phyloP scores from a whole-genome alignment of 225 moss, liverwort and hornwort genomes.

The Pseudoscleropodium purum region DNA sequence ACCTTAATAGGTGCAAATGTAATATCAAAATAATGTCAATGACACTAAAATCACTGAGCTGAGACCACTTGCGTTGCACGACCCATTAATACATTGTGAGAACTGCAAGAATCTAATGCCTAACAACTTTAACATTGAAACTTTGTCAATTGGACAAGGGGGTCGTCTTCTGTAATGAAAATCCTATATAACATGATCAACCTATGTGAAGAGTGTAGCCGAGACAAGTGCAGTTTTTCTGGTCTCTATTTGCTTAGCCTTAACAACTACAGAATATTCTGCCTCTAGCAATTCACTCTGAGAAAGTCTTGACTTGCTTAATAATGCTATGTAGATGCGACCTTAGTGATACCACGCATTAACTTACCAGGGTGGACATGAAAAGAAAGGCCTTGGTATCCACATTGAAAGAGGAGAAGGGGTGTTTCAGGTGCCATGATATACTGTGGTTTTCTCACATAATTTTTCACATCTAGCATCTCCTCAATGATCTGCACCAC shows the following conservation, averaged over 20 bases:
- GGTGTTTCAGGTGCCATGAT: slow-evolving; percentile 81
- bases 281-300: background rate
- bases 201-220: background rate
- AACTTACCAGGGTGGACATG: slow-evolving; percentile 53
- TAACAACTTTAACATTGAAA: background rate
- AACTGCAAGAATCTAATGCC: background rate
- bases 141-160: background rate
- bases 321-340: background rate
- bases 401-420: slow-evolving; percentile 64
- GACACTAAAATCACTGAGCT: background rate
- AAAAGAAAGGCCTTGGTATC: slow-evolving; percentile 74
- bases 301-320: background rate
- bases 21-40: too few species aligned
- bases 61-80: background rate
- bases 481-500: slow-evolving; percentile 65
- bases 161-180: background rate
- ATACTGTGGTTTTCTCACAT: slow-evolving; percentile 73
- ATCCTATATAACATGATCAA: background rate
- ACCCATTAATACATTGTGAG: background rate
- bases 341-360: background rate
- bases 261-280: background rate
- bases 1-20: background rate
- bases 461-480: slow-evolving; percentile 50
- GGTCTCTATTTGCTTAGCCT: background rate
- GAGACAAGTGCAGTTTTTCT: background rate